Conservation (phyloP, 208 protist species). For the Trypanosoma congolense region DNA sequence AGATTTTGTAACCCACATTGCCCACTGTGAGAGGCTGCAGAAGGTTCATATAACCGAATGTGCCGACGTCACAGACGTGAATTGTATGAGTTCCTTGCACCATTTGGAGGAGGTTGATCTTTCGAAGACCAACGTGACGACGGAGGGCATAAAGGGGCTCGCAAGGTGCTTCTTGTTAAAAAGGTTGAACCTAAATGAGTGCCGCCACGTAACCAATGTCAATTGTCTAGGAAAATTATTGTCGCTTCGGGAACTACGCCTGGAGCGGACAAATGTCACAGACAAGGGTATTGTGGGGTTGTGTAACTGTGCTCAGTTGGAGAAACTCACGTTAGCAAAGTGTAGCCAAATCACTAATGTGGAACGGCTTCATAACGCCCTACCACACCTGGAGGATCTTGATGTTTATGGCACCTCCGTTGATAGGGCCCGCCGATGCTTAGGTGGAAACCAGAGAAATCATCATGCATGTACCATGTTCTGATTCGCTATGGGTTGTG, state of each 20-base stretch:
- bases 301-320: conserved; percentile 38
- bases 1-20: conserved; percentile 32
- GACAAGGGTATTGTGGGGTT: conserved; percentile 45
- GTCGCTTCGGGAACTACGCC: conserved; percentile 47
- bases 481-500: conserved; percentile 21
- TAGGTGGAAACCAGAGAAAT: conserved; percentile 40
- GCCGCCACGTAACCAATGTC: conserved; percentile 55
- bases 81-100: conserved; percentile 30
- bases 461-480: conserved; percentile 57
- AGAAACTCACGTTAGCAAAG: conserved; percentile 58
- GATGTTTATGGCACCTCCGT: conserved; percentile 82
- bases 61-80: conserved; percentile 46
- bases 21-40: conserved; percentile 33
- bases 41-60: conserved; percentile 48
- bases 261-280: conserved; percentile 43
- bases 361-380: conserved; percentile 28
- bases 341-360: conserved; percentile 52
- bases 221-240: conserved; percentile 43
- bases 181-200: conserved; percentile 54
- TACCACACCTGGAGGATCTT: conserved; percentile 53
- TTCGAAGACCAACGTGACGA: conserved; percentile 48
- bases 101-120: conserved; percentile 44
- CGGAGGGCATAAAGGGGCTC: conserved; percentile 46
- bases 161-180: conserved; percentile 36
- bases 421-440: conserved; percentile 23